Percentiles rank a stretch among this genome's conserved stretches.
Conservation (phyloP, 2,329 filamentous ascomycete genomes). For the Nemania serpens region DNA sequence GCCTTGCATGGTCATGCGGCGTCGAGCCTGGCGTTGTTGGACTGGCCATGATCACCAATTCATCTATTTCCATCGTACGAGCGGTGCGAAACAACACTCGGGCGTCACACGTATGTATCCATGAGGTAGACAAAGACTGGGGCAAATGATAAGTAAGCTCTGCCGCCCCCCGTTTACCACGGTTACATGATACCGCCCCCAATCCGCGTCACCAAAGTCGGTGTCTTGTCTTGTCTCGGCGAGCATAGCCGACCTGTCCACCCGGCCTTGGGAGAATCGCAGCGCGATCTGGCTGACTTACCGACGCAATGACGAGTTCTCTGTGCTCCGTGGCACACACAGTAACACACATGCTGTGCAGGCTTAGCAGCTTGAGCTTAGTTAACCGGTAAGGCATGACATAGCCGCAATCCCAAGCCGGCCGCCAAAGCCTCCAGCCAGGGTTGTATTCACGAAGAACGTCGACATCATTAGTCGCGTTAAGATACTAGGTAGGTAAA, state of each 20-base stretch:
- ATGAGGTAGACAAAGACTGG: neutral
- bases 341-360: neutral
- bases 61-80: neutral
- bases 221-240: neutral
- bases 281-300: neutral
- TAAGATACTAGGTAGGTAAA: no score
- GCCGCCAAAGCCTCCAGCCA: no score
- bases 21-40: conserved; percentile 8
- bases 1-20: conserved; percentile 6
- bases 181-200: neutral
- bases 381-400: neutral
- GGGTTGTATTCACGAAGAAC: no score
- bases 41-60: neutral
- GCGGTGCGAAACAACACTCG: neutral
- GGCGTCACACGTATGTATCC: neutral
- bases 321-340: neutral
- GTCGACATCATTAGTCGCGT: no score
- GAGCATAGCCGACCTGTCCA: neutral
- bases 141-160: neutral
- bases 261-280: neutral
- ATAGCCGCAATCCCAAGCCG: no score
- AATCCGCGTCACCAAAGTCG: neutral
- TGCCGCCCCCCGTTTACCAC: neutral
- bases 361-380: neutral
- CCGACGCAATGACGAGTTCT: neutral